These are phyloP conservation scores for Cercis canadensis DNA, from an alignment of 306 rosid genomes.

Conservation along the genomic window DNA sequence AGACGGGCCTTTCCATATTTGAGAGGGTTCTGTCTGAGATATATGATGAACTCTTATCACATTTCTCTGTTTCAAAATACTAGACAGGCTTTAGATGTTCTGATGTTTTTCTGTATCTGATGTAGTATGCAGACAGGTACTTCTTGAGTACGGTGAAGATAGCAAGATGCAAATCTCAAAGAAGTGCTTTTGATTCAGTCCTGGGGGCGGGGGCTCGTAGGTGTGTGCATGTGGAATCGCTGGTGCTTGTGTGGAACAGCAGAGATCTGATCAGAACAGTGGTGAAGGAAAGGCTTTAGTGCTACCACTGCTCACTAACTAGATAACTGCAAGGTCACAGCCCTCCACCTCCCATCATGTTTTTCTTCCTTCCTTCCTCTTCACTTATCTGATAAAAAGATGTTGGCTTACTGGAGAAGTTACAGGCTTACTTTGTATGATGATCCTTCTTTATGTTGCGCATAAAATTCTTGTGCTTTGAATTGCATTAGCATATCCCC, in stretches of 20 bases:
- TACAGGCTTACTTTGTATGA: too few relatives aligned
- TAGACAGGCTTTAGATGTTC: conserved; percentile 6
- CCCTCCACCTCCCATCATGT: too few relatives aligned
- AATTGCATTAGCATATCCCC: too few relatives aligned
- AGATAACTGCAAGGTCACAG: too few relatives aligned
- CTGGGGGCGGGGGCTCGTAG: conserved; percentile 29
- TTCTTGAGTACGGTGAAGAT: conserved; percentile 63
- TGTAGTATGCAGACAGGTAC: conserved; percentile 50
- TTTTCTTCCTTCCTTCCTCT: too few relatives aligned
- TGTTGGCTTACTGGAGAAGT: too few relatives aligned
- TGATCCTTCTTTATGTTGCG: too few relatives aligned
- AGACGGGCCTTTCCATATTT: too few relatives aligned
- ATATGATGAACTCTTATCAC: not conserved
- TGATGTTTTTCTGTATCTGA: conserved; percentile 27
- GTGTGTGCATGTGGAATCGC: conserved; percentile 69
- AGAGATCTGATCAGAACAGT: conserved; percentile 50
- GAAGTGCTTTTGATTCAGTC: conserved; percentile 39
- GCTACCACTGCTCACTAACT: too few relatives aligned
- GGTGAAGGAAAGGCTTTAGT: conserved; percentile 71
- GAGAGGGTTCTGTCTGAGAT: not conserved
- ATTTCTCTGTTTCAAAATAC: conserved; percentile 8
- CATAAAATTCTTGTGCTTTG: too few relatives aligned
- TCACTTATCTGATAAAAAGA: too few relatives aligned
- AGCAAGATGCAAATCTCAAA: conserved; percentile 65
- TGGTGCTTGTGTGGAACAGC: conserved; percentile 70